Evolutionary conservation across 352 stramenopile genomes (phyloP), one percentile per base, ranked within the genome.

Genomic region (Phytopythium chamaehyphon): DNA sequence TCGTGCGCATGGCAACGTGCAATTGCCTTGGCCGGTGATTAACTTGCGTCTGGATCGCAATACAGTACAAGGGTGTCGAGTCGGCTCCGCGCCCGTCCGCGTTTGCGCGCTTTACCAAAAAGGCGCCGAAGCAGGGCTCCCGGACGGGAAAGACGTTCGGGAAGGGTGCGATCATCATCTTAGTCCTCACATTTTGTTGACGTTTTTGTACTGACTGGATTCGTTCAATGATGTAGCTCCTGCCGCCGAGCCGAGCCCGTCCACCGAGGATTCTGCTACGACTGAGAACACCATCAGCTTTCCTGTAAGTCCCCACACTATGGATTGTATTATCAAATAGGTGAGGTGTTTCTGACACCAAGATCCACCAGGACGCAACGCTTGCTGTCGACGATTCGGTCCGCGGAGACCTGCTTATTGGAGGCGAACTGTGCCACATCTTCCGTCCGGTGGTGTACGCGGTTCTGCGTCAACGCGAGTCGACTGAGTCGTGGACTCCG

Each of bases 341-440:
- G n/a, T n/a, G 23, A 31, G 5, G 11, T 43, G 15, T 31, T 49
- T 26, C 36, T 19, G 23, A 15, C 11, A 31, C 21, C 19, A 36
- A 35, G 2, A 9, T 22, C n/a, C n/a, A 8, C 1, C 12, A 88
- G 81, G 65, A 89, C 26, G 63, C 78, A 39, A 78, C 78, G 39
- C 60, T 73, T 31, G 47, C 66, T 37, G 56, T 82, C 18, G 57
- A 52, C 0, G 59, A 76, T 18, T 57, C 55, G 14, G 51, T 55
- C 18, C 66, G 64, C 15, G 73, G 83, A 54, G 56, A 77, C 26
- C 24, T 85, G 47, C 65, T 92, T 14, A 46, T 92, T 23, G 66
- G 55, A 14, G 81, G 81, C 37, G 83, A 94, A 54, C 26, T 91
- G 39, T 79, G 88, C 24, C 83, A 94, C 47, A 87, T 91, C 40